Evolutionary conservation across 768 basidiomycete genomes (phyloP).

Genomic region (Tephrocybe sp.): DNA sequence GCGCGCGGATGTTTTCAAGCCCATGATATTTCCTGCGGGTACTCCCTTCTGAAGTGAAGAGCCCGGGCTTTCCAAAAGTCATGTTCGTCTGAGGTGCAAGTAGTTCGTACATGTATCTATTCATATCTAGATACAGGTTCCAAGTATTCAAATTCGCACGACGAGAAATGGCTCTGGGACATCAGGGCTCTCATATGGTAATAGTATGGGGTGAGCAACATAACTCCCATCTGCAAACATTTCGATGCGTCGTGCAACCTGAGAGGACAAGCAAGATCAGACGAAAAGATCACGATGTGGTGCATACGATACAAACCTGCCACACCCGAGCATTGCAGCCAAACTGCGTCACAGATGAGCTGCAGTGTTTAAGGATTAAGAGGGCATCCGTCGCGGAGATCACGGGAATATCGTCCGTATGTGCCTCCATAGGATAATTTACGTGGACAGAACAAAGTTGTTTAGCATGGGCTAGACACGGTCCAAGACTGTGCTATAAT

Average conservation of each 20-base stretch:
- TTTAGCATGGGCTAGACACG: conserved; percentile 42
- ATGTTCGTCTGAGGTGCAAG: too few relatives aligned
- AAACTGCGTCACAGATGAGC: conserved; percentile 54
- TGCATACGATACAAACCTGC: conserved; percentile 47
- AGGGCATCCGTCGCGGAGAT: conserved; percentile 36
- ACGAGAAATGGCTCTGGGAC: conserved; percentile 76
- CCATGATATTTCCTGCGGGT: conserved; percentile 70
- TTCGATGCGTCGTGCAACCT: conserved; percentile 48
- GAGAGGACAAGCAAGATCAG: too few relatives aligned
- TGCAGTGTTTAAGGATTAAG: conserved; percentile 49
- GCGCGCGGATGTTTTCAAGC: conserved; percentile 57
- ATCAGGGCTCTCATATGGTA: conserved; percentile 61
- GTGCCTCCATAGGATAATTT: conserved; percentile 43
- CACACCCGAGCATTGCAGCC: conserved; percentile 72
- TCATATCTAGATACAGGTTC: too few relatives aligned
- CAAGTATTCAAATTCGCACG: conserved; percentile 48
- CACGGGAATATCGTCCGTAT: conserved; percentile 26
- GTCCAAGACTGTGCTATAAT: conserved; percentile 38
- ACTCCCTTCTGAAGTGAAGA: conserved; percentile 44
- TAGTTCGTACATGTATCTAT: too few relatives aligned
- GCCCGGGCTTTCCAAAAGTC: too few relatives aligned
- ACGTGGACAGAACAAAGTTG: conserved; percentile 61
- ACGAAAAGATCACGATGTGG: background rate
- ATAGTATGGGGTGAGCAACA: conserved; percentile 36
- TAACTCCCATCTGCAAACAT: conserved; percentile 39